phyloP scores from a whole-genome alignment of 2,329 filamentous ascomycete species.

The Calonectria ilicicola region DNA sequence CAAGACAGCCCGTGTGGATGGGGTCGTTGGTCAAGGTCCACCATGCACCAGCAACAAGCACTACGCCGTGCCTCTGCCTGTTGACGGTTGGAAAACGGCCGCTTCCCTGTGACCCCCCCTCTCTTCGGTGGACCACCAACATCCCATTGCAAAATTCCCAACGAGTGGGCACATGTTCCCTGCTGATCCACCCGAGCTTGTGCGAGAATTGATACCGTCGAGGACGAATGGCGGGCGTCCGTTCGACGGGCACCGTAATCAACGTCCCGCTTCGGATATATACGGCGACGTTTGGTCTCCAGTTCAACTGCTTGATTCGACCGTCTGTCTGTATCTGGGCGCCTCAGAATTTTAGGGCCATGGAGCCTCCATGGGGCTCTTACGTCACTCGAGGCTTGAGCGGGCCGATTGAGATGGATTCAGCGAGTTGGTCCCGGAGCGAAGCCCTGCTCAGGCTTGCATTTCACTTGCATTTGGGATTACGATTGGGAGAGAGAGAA shows the following conservation, averaged over 20 bases:
- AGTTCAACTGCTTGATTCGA: slow-evolving; percentile 4
- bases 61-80: not conserved
- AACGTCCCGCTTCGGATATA: slow-evolving; percentile 27
- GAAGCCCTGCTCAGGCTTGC: not conserved
- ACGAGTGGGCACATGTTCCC: slow-evolving; percentile 1
- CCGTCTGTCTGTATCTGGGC: slow-evolving; percentile 14
- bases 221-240: slow-evolving; percentile 21
- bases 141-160: slow-evolving; percentile 9
- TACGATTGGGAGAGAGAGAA: not conserved
- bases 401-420: slow-evolving; percentile 31
- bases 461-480: not conserved
- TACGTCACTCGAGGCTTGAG: slow-evolving; percentile 33
- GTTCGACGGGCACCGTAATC: slow-evolving; percentile 15
- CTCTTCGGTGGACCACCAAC: slow-evolving; percentile 5
- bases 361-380: slow-evolving; percentile 14
- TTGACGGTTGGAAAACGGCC: slow-evolving; percentile 32
- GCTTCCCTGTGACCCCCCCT: slow-evolving; percentile 2
- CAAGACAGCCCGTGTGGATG: not conserved
- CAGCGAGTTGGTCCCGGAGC: slow-evolving; percentile 1
- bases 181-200: slow-evolving; percentile 15
- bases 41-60: not conserved
- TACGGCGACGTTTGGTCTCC: slow-evolving; percentile 23
- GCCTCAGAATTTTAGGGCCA: slow-evolving; percentile 10
- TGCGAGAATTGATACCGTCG: slow-evolving; percentile 2
- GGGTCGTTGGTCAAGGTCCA: not conserved